Base-by-base conservation (phyloP, 768 basidiomycete species). In the Paxillus ammoniavirescens region DNA sequence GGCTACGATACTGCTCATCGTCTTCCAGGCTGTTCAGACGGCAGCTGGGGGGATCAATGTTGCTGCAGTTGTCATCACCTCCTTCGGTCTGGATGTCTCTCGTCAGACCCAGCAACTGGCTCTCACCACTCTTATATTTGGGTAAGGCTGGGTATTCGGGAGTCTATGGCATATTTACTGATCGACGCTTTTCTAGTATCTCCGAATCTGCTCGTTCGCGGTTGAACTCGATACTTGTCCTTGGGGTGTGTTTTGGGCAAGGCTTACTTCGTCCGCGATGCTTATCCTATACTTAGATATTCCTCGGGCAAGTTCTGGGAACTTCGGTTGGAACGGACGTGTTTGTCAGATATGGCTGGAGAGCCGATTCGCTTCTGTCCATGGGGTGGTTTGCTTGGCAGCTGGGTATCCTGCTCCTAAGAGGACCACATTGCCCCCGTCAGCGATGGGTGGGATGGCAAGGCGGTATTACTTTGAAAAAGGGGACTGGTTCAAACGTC, bases 221-320 rank as follows among this genome's bases (percentile, higher is more conserved):
- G 30, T 60, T 93, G 8, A 92, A 91, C 61, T 88, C 89, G 0
- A 75, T 91, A 37, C 74, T 82, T 38, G 77, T 91, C 41, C 75
- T 91, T 42, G 80, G 82, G 0, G 85, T 86, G 61, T 47, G 77
- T 70, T 42, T 12, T 13, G 26, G 26, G 13, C 13, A 6, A 13
- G 15, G 8, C 17, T 51, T 31, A 7, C 7, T 38, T 40, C 3
- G 51, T 17, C n/a, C 31, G 17, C 17, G 6, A 12, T 8, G 10
- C 38, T 40, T n/a, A 40, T 40, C 8, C 15, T 40, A 5, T 40
- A 18, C 33, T 28, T 43, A 74, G 68, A 60, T 86, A 35, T 90
- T 90, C 66, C 76, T 87, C 28, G 89, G 90, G 0, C 89, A 91
- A 72, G 84, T 91, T 7, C 83, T 86, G 69, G 90, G 90, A 23